Evolutionary conservation across 2,329 filamentous ascomycete species (phyloP).

Genomic region (Spiromastix sp.): DNA sequence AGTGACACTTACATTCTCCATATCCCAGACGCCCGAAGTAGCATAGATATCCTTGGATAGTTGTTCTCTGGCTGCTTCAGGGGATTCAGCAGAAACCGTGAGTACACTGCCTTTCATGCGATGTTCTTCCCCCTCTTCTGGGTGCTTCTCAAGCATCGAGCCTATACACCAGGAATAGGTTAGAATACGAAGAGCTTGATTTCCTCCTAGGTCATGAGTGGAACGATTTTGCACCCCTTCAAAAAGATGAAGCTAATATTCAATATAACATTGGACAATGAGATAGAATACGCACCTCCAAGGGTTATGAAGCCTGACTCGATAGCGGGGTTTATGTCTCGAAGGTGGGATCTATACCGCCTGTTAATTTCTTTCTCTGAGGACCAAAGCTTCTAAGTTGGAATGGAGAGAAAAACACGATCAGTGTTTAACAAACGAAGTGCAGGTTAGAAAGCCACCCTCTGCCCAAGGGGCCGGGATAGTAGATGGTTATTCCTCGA

Average conservation of each 20-base stretch:
- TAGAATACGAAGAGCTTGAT: no score
- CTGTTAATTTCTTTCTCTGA: no score
- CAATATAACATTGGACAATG: no score
- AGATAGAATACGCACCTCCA: slow-evolving; percentile 50
- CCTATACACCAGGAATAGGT: no score
- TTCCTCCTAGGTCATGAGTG: no score
- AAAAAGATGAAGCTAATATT: neutral
- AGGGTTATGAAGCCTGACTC: slow-evolving; percentile 51
- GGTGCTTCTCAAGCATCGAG: slow-evolving; percentile 56
- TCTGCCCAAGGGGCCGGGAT: no score
- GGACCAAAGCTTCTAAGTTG: no score
- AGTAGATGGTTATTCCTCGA: no score
- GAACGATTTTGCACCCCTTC: neutral
- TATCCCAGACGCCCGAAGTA: slow-evolving; percentile 67
- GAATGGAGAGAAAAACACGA: no score
- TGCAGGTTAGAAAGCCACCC: no score
- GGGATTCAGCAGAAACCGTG: slow-evolving; percentile 54
- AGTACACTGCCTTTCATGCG: slow-evolving; percentile 66
- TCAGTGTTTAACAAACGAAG: no score
- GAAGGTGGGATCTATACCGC: slow-evolving; percentile 49
- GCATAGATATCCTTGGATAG: slow-evolving; percentile 66
- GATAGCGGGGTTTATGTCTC: slow-evolving; percentile 41
- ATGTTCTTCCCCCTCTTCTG: slow-evolving; percentile 49
- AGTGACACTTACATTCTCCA: slow-evolving; percentile 47
- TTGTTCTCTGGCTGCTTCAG: slow-evolving; percentile 57